phyloP scores from a whole-genome alignment of 2,329 filamentous ascomycete species.

The Aspergillus sp. region DNA sequence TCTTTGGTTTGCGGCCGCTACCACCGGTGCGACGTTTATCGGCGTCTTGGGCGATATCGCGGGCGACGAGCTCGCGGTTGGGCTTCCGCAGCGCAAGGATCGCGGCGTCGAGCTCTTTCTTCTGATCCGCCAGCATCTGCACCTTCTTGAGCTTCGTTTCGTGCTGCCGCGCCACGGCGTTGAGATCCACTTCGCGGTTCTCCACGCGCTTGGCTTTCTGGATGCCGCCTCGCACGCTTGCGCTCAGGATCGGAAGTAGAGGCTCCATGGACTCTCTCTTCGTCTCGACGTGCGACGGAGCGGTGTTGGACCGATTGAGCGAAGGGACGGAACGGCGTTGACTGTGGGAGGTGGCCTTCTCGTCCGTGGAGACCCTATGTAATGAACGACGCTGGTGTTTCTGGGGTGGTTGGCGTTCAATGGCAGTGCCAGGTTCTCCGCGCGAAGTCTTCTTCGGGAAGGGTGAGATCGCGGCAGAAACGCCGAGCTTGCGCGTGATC shows the following conservation, averaged over 20 bases:
- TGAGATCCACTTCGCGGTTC: conserved; percentile 50
- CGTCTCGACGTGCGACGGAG: conserved; percentile 36
- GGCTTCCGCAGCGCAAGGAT: conserved; percentile 49
- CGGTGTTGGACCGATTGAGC: conserved; percentile 43
- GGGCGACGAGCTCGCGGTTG: conserved; percentile 46
- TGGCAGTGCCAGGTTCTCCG: conserved; percentile 30
- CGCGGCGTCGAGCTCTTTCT: conserved; percentile 49
- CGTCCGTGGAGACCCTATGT: conserved; percentile 48
- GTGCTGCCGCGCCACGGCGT: conserved; percentile 43
- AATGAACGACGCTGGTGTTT: conserved; percentile 38
- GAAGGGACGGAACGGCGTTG: conserved; percentile 42
- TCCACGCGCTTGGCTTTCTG: conserved; percentile 46
- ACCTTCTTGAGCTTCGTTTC: conserved; percentile 48
- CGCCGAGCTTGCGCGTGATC: conserved; percentile 49
- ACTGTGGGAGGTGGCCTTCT: conserved; percentile 33
- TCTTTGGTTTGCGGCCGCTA: conserved; percentile 39
- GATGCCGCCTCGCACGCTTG: conserved; percentile 42
- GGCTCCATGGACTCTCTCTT: conserved; percentile 45
- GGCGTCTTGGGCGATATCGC: conserved; percentile 45
- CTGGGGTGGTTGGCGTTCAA: conserved; percentile 29
- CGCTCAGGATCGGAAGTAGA: conserved; percentile 32
- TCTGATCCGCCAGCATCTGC: conserved; percentile 45
- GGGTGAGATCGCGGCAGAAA: conserved; percentile 37
- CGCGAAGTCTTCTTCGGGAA: conserved; percentile 26
- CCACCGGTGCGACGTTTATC: conserved; percentile 34